phyloP scores from a whole-genome alignment of 2,329 filamentous ascomycete species.

The Purpureocillium takamizusanense region DNA sequence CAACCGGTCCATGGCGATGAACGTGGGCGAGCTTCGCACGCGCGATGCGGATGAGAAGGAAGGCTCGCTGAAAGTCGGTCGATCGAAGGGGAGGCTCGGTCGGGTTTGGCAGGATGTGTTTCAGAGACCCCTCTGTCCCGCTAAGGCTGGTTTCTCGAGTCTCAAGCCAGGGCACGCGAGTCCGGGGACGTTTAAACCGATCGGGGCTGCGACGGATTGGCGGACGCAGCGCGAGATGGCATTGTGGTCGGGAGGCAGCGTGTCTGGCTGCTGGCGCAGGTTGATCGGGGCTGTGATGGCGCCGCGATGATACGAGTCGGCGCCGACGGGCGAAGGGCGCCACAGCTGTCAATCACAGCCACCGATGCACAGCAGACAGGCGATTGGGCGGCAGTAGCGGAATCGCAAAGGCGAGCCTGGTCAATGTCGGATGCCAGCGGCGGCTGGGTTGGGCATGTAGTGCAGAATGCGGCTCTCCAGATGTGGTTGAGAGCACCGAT shows the following conservation, averaged over 20 bases:
- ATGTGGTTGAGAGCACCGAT: no score
- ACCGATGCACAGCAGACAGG: background rate
- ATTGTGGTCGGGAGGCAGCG: constrained; percentile 15
- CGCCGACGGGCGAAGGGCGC: no score
- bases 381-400: background rate
- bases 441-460: no score
- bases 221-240: constrained; percentile 16
- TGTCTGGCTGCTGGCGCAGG: background rate
- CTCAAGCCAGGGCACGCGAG: constrained; percentile 11
- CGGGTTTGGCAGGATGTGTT: constrained; percentile 18
- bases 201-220: constrained; percentile 17
- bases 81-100: constrained; percentile 6
- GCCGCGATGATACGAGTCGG: no score
- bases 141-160: constrained; percentile 9
- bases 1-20: constrained; percentile 23
- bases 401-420: no score
- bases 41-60: constrained; percentile 3
- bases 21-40: constrained; percentile 5
- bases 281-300: no score
- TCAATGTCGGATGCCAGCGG: no score
- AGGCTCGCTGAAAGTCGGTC: constrained; percentile 10
- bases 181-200: constrained; percentile 15
- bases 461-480: no score
- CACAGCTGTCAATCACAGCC: no score
- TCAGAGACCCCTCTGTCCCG: constrained; percentile 18